These are phyloP conservation scores for Coemansia sp. DNA, from an alignment of 192 early-diverging fungal genomes.

Conservation along the genomic window DNA sequence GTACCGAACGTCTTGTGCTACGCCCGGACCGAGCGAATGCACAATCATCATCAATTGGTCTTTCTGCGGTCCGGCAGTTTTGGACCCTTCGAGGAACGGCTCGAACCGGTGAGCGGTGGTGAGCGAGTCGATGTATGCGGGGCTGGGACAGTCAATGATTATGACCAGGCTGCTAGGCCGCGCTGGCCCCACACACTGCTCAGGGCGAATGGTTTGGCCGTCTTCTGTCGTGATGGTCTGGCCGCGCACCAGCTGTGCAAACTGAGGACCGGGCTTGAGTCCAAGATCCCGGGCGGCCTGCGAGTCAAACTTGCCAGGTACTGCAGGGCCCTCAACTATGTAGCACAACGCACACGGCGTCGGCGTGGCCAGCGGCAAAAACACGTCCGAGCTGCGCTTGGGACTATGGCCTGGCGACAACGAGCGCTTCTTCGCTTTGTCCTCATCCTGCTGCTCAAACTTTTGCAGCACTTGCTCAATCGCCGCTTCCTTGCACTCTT, in stretches of 20 bases:
- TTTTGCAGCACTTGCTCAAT: conserved; percentile 32
- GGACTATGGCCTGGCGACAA: conserved; percentile 21
- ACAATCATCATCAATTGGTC: conserved; percentile 55
- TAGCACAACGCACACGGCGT: conserved; percentile 61
- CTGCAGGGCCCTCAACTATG: conserved; percentile 70
- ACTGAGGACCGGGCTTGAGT: conserved; percentile 64
- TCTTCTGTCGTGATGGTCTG: conserved; percentile 58
- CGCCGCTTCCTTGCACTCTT: conserved; percentile 29
- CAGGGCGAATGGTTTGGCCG: conserved; percentile 70
- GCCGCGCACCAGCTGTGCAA: conserved; percentile 62
- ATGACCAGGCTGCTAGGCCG: conserved; percentile 66
- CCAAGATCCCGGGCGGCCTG: conserved; percentile 66
- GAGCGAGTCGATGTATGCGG: conserved; percentile 57
- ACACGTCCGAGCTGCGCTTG: conserved; percentile 17
- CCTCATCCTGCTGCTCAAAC: conserved; percentile 38
- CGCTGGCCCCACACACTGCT: conserved; percentile 63
- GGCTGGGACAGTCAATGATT: conserved; percentile 66
- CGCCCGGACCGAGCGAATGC: conserved; percentile 66
- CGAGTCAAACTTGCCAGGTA: conserved; percentile 79
- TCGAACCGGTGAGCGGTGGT: conserved; percentile 47
- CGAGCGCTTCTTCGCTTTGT: conserved; percentile 33
- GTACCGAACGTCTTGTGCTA: conserved; percentile 66
- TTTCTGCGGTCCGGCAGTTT: conserved; percentile 18
- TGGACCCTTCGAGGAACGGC: conserved; percentile 24
- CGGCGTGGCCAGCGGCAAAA: conserved; percentile 51